Evolutionary conservation across 176 grass and related monocot genomes (phyloP).

Genomic region (Zizania latifolia): DNA sequence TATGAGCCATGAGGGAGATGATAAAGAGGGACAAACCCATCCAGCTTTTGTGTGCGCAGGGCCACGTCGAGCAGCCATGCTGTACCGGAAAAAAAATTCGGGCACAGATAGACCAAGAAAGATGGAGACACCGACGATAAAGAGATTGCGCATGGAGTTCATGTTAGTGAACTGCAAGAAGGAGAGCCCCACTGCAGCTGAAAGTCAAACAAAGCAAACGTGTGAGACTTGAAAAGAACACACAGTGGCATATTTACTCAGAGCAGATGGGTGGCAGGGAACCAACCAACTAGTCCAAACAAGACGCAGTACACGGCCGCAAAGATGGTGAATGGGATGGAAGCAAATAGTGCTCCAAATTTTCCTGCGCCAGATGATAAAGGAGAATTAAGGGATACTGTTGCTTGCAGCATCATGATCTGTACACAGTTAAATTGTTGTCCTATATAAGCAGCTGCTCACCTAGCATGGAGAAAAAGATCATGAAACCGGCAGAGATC

Average conservation of each 20-base stretch:
- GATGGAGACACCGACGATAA: constrained; percentile 90
- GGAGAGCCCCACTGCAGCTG: constrained; percentile 90
- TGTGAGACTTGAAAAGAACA: constrained; percentile 16
- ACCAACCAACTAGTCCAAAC: constrained; percentile 86
- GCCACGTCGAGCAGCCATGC: constrained; percentile 60
- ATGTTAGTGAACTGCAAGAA: constrained; percentile 98
- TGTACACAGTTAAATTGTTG: not conserved
- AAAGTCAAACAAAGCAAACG: not conserved
- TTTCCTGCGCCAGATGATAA: constrained; percentile 43
- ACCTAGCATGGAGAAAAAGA: constrained; percentile 98
- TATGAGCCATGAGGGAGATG: not conserved
- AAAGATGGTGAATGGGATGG: constrained; percentile 92
- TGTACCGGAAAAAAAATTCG: constrained; percentile 93
- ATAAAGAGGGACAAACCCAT: constrained; percentile 61
- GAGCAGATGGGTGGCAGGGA: not conserved
- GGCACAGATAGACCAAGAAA: constrained; percentile 96
- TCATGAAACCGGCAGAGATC: constrained; percentile 96
- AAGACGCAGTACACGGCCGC: constrained; percentile 85
- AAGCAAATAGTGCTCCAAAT: constrained; percentile 94
- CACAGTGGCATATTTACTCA: not conserved
- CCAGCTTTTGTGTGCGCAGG: constrained; percentile 77
- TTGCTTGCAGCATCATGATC: not conserved
- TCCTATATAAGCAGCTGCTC: not conserved
- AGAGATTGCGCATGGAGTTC: constrained; percentile 99
- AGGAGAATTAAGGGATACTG: not conserved